Evolutionary conservation across 2,329 filamentous ascomycete species (phyloP).

Genomic region (Aspergillus candidus): DNA sequence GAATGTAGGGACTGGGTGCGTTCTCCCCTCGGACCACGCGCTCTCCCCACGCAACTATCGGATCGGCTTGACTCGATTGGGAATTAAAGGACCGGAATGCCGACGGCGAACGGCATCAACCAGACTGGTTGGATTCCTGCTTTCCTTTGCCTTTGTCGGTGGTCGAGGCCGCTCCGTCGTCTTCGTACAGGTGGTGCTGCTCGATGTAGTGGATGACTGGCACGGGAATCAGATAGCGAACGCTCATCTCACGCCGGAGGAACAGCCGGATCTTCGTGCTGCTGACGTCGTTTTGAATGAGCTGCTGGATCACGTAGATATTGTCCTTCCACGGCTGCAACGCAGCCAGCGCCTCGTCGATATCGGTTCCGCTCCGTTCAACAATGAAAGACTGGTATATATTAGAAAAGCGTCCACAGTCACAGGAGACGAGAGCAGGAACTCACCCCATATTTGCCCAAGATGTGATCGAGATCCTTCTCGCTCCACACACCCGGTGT

Average conservation of each 20-base stretch:
- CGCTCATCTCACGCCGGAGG: conserved; percentile 71
- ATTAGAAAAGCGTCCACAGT: conserved; percentile 3
- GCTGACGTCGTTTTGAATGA: conserved; percentile 80
- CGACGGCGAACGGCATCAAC: conserved; percentile 14
- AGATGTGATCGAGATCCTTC: conserved; percentile 79
- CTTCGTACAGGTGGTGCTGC: conserved; percentile 59
- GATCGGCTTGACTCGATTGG: not conserved
- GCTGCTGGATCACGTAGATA: conserved; percentile 79
- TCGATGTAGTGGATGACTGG: conserved; percentile 70
- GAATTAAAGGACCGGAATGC: not conserved
- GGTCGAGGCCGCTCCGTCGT: conserved; percentile 34
- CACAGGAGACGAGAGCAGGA: not conserved
- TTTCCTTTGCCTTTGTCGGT: conserved; percentile 32
- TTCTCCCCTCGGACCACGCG: too few species aligned
- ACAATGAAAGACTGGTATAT: conserved; percentile 61
- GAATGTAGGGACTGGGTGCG: too few species aligned
- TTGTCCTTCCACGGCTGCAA: conserved; percentile 79
- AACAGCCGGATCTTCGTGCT: conserved; percentile 78
- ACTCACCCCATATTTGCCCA: conserved; percentile 65
- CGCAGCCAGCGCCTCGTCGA: conserved; percentile 78
- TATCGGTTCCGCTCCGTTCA: conserved; percentile 82
- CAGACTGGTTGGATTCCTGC: conserved; percentile 20
- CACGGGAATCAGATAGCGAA: conserved; percentile 68
- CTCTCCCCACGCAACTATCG: not conserved
- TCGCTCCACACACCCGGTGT: conserved; percentile 70